phyloP scores from a whole-genome alignment of 1,284 basidiomycete genomes.

The Leccinum griseonigrum region DNA sequence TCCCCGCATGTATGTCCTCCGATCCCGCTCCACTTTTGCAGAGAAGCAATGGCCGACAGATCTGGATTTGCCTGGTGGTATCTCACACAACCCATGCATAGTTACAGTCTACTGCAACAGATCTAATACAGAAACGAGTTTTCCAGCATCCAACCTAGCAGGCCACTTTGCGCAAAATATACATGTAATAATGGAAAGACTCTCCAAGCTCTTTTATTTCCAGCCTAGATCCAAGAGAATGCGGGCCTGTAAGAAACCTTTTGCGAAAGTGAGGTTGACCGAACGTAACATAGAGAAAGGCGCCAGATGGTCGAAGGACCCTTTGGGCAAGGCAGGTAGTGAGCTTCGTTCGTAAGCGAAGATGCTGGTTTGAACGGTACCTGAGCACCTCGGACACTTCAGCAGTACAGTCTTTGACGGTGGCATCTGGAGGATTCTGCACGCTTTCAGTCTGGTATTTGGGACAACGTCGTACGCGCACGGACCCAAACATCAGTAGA shows the following conservation, averaged over 20 bases:
- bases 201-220: conserved; percentile 70
- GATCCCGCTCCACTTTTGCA: background rate
- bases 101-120: background rate
- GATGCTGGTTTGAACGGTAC: conserved; percentile 35
- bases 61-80: background rate
- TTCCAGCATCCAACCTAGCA: conserved; percentile 13
- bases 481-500: conserved; percentile 89
- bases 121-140: background rate
- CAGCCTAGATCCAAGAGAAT: conserved; percentile 48
- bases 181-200: conserved; percentile 85
- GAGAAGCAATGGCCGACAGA: background rate
- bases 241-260: conserved; percentile 53
- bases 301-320: conserved; percentile 61
- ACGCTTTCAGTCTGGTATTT: background rate
- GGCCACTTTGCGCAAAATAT: conserved; percentile 43
- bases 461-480: conserved; percentile 4
- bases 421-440: conserved; percentile 79
- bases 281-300: conserved; percentile 85
- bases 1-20: background rate
- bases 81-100: background rate
- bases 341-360: background rate
- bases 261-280: conserved; percentile 90
- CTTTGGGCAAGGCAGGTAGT: conserved; percentile 36
- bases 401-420: conserved; percentile 71
- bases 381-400: conserved; percentile 83